phyloP scores from a whole-genome alignment of 768 basidiomycete species.

The Rhodotorula diobovata region DNA sequence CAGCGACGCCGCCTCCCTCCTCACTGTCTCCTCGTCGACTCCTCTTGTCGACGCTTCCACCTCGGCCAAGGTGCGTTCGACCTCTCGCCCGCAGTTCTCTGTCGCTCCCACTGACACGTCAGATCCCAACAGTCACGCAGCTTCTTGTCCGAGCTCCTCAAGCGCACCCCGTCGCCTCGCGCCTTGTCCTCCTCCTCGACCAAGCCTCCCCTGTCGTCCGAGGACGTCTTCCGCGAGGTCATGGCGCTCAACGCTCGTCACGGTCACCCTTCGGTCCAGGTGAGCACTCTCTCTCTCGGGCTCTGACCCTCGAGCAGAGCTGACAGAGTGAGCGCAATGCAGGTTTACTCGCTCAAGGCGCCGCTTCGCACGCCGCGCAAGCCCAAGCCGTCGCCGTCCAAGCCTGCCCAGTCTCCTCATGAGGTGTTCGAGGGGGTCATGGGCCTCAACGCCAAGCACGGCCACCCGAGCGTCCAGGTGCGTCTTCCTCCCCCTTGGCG shows the following conservation, averaged over 20 bases:
- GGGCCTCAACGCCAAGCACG: not conserved
- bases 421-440: conserved; percentile 10
- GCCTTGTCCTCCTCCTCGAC: not conserved
- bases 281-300: not conserved
- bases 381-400: not conserved
- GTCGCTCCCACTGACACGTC: not conserved
- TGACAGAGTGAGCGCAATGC: not conserved
- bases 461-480: not conserved
- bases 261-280: conserved; percentile 21
- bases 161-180: not conserved
- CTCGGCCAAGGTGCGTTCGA: not conserved
- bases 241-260: conserved; percentile 23
- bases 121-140: not conserved
- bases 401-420: not conserved
- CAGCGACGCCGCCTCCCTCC: not conserved
- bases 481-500: too few species aligned
- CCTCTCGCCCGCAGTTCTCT: not conserved
- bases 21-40: not conserved
- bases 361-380: conserved; percentile 4
- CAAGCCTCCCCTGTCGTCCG: not conserved
- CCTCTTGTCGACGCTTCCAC: not conserved
- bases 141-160: not conserved
- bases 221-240: conserved; percentile 14
- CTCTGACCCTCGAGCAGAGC: not conserved
- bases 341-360: conserved; percentile 8